Conservation (phyloP, 495 filamentous ascomycete genomes). For the Aspergillus haitiensis region DNA sequence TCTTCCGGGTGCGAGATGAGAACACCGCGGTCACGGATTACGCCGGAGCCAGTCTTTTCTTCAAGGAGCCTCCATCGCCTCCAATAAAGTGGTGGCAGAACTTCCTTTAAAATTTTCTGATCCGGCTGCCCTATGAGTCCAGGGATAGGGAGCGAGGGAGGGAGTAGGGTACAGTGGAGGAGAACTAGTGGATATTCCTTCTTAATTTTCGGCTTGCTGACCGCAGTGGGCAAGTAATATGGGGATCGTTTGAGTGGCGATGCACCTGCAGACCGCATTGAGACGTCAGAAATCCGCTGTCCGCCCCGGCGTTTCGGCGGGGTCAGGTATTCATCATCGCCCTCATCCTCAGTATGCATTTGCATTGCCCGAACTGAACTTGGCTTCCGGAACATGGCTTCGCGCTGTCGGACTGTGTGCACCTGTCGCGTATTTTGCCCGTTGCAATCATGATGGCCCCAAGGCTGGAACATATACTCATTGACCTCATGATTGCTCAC, state of each 20-base stretch:
- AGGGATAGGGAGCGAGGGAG: slow-evolving; percentile 67
- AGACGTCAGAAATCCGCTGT: slow-evolving; percentile 29
- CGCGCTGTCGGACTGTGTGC: slow-evolving; percentile 37
- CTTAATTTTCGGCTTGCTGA: slow-evolving; percentile 55
- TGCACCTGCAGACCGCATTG: slow-evolving; percentile 39
- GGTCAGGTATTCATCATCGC: slow-evolving; percentile 40
- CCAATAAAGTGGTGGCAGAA: slow-evolving; percentile 59
- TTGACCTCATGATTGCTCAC: slow-evolving; percentile 18
- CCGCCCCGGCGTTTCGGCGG: slow-evolving; percentile 37
- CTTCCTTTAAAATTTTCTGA: slow-evolving; percentile 53
- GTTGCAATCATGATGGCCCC: slow-evolving; percentile 29
- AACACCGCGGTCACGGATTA: slow-evolving; percentile 76
- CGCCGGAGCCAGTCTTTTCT: slow-evolving; percentile 70
- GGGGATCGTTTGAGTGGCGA: slow-evolving; percentile 40
- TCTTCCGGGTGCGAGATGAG: slow-evolving; percentile 86
- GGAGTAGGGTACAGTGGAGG: slow-evolving; percentile 81
- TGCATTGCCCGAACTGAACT: slow-evolving; percentile 78
- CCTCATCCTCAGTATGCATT: slow-evolving; percentile 60
- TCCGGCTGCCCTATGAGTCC: slow-evolving; percentile 47
- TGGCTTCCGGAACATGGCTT: slow-evolving; percentile 63
- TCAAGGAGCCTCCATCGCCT: slow-evolving; percentile 73
- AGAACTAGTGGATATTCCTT: slow-evolving; percentile 77
- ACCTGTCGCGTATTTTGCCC: slow-evolving; percentile 20
- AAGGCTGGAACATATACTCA: slow-evolving; percentile 27
- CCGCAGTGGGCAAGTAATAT: slow-evolving; percentile 49